phyloP scores from a whole-genome alignment of 2,329 filamentous ascomycete genomes.

The Trichophyton mentagrophytes region DNA sequence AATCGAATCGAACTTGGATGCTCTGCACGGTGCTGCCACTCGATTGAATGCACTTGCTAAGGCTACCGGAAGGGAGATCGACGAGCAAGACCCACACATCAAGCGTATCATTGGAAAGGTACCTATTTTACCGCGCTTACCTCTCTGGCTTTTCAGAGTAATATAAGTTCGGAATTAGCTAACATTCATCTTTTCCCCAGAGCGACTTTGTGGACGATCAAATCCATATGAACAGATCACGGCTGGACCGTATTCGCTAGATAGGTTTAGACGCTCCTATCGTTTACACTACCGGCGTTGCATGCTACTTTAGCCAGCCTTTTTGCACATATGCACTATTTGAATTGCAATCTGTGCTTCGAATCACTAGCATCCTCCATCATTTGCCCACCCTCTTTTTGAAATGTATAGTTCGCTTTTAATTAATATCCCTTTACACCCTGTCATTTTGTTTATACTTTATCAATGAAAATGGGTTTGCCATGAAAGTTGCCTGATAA shows the following conservation, averaged over 20 bases:
- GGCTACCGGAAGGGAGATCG: constrained; percentile 63
- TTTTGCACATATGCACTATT: background rate
- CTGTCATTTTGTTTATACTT: background rate
- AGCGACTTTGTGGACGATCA: constrained; percentile 73
- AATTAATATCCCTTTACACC: background rate
- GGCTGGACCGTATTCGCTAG: constrained; percentile 46
- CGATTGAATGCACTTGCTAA: constrained; percentile 60
- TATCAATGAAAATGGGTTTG: background rate
- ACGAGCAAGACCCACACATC: constrained; percentile 64
- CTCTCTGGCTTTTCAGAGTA: background rate
- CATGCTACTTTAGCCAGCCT: background rate
- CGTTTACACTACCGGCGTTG: background rate
- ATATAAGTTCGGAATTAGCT: constrained; percentile 12
- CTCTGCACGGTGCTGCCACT: constrained; percentile 48
- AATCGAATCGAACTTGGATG: constrained; percentile 53
- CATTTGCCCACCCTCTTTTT: background rate
- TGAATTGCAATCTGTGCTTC: background rate
- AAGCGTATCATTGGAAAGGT: constrained; percentile 69
- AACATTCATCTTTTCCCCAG: constrained; percentile 32
- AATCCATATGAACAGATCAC: constrained; percentile 64
- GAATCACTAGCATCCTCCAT: background rate
- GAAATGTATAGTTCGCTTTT: background rate
- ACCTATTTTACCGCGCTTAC: constrained; percentile 18
- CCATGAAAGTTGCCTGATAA: background rate
- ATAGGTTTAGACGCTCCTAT: background rate